These are phyloP conservation scores for Lactifluus pinguis DNA, from an alignment of 768 basidiomycete species.

Conservation along the genomic window DNA sequence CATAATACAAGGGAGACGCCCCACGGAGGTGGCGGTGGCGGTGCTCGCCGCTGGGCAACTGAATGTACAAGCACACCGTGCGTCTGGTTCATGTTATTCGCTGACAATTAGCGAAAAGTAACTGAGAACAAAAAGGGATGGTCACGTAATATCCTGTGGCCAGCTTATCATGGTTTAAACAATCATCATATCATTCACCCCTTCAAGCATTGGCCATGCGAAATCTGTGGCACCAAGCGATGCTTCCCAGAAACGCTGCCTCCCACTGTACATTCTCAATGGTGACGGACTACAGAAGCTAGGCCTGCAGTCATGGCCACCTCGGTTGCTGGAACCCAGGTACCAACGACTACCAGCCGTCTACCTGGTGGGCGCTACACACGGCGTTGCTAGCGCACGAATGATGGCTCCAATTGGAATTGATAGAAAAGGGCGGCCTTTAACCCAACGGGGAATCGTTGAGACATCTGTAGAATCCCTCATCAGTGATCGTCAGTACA, in stretches of 20 bases:
- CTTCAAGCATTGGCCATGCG: neutral
- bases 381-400: neutral
- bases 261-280: too few species aligned
- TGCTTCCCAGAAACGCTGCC: neutral
- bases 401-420: neutral
- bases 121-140: neutral
- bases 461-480: neutral
- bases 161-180: too few species aligned
- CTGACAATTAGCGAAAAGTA: conserved; percentile 1
- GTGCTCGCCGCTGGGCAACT: neutral
- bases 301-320: neutral
- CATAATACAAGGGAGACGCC: neutral
- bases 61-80: neutral
- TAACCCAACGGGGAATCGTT: neutral
- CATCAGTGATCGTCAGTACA: neutral
- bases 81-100: neutral
- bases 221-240: neutral
- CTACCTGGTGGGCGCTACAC: neutral
- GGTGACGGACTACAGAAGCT: neutral
- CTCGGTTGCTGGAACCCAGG: neutral
- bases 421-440: neutral
- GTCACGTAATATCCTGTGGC: too few species aligned
- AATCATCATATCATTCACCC: too few species aligned
- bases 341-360: neutral
- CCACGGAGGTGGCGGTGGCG: neutral